Conservation (phyloP, 148 eudicot species). For the Cornus controversa region DNA sequence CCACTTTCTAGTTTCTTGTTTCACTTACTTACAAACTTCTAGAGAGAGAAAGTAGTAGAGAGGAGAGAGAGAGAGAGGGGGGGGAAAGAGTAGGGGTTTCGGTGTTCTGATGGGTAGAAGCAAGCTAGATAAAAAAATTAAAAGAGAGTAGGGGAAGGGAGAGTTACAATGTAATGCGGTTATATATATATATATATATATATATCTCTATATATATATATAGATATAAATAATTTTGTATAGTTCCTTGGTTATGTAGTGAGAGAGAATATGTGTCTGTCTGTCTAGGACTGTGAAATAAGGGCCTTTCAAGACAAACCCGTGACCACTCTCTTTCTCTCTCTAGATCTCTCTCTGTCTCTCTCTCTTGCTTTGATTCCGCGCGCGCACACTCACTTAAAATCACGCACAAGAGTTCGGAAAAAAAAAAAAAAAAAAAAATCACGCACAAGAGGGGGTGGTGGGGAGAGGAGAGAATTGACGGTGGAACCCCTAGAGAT, state of each 20-base stretch:
- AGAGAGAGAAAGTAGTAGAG: no score
- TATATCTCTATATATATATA: no score
- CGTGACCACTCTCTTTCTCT: conserved; percentile 61
- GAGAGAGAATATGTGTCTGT: conserved; percentile 73
- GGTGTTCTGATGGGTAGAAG: no score
- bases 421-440: no score
- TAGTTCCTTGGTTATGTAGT: conserved; percentile 18
- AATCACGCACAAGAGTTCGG: conserved; percentile 19
- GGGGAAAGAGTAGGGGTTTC: neutral
- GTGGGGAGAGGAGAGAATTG: conserved; percentile 14
- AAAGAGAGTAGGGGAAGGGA: conserved; percentile 1
- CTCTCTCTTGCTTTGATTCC: conserved; percentile 16
- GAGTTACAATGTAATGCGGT: neutral
- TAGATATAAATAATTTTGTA: neutral
- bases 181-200: no score
- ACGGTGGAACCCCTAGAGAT: conserved; percentile 11
- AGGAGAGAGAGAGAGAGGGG: neutral
- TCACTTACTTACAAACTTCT: neutral
- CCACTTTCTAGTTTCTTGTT: neutral
- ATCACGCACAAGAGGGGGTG: conserved; percentile 16
- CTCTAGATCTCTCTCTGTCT: conserved; percentile 11
- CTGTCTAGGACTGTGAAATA: conserved; percentile 54
- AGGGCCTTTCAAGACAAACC: conserved; percentile 82
- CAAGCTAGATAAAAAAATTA: no score
- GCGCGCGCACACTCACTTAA: conserved; percentile 34